These are phyloP conservation scores for Eucalyptus brandiana DNA, from an alignment of 345 rosid species.

Conservation along the genomic window DNA sequence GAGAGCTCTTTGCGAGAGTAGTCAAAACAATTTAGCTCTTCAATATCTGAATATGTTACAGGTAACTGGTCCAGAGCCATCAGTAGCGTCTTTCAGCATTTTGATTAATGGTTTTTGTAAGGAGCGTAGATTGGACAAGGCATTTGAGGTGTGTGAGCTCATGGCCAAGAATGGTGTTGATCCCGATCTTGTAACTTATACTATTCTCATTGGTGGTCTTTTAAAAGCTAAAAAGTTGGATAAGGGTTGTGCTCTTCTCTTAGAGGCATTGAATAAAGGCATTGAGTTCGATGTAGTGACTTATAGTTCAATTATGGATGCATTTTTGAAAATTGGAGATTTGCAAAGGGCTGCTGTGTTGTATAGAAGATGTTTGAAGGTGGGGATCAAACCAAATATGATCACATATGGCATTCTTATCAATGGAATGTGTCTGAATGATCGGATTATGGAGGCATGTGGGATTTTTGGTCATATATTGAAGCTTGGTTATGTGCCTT, in stretches of 20 bases:
- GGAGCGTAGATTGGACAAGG: slow-evolving; percentile 22
- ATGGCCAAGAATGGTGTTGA: slow-evolving; percentile 16
- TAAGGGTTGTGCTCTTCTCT: slow-evolving; percentile 22
- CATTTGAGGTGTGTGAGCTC: slow-evolving; percentile 10
- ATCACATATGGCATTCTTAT: slow-evolving; percentile 31
- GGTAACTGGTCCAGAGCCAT: slow-evolving; percentile 29
- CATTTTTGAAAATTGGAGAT: slow-evolving; percentile 16
- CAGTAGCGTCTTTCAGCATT: slow-evolving; percentile 31
- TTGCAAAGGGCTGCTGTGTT: slow-evolving; percentile 6
- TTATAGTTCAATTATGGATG: slow-evolving; percentile 29
- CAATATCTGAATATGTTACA: slow-evolving; percentile 11
- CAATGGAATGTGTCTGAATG: slow-evolving; percentile 27
- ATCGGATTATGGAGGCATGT: slow-evolving; percentile 23
- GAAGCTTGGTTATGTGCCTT: slow-evolving; percentile 26
- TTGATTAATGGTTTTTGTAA: slow-evolving; percentile 31
- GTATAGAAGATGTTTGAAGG: slow-evolving; percentile 25
- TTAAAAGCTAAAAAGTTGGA: slow-evolving; percentile 32
- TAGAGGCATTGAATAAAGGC: slow-evolving; percentile 12
- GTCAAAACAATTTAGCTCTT: slow-evolving; percentile 12
- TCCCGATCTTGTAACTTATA: slow-evolving; percentile 28
- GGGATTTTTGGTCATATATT: slow-evolving; percentile 29
- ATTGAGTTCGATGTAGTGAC: slow-evolving; percentile 29
- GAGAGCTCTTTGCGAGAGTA: slow-evolving; percentile 8
- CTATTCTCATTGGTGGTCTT: slow-evolving; percentile 31
- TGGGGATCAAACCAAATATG: slow-evolving; percentile 25